Percentiles rank a stretch among this genome's conserved stretches.
Evolutionary conservation across 2,329 filamentous ascomycete genomes (phyloP).

Genomic region (Emericellopsis atlantica): DNA sequence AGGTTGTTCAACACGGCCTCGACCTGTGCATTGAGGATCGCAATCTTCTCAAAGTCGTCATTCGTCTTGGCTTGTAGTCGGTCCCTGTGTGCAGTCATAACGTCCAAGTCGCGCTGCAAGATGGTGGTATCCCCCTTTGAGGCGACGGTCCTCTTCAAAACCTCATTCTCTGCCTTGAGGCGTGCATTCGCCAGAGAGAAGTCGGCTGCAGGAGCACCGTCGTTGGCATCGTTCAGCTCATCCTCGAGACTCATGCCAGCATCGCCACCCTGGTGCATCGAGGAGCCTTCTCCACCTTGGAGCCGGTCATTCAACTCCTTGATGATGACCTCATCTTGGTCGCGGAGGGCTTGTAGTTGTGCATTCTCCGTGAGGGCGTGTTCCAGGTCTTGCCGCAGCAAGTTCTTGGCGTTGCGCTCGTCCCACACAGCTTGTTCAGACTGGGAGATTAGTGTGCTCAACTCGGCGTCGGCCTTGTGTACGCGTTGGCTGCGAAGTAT

Average conservation of each 20-base stretch:
- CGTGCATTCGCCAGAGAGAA: constrained; percentile 36
- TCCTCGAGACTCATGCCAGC: constrained; percentile 38
- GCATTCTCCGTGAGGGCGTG: constrained; percentile 28
- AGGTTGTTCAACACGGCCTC: constrained; percentile 37
- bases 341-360: constrained; percentile 31
- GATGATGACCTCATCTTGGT: constrained; percentile 39
- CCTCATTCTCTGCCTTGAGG: constrained; percentile 47
- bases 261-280: constrained; percentile 4
- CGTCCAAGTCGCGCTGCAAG: constrained; percentile 43
- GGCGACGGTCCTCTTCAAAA: constrained; percentile 41
- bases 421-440: constrained; percentile 28
- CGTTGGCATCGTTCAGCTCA: constrained; percentile 40
- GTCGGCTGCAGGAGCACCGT: constrained; percentile 23
- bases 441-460: constrained; percentile 26
- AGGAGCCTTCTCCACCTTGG: constrained; percentile 18
- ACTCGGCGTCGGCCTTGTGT: constrained; percentile 23
- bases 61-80: constrained; percentile 41
- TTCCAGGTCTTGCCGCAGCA: constrained; percentile 30
- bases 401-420: constrained; percentile 30
- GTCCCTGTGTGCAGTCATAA: constrained; percentile 35
- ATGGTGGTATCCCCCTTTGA: constrained; percentile 40
- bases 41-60: constrained; percentile 44
- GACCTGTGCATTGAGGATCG: constrained; percentile 44
- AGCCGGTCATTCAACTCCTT: constrained; percentile 48
- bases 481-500: constrained; percentile 18